Base-by-base conservation (phyloP, 2,329 filamentous ascomycete species). In the Albifimbria verrucaria region DNA sequence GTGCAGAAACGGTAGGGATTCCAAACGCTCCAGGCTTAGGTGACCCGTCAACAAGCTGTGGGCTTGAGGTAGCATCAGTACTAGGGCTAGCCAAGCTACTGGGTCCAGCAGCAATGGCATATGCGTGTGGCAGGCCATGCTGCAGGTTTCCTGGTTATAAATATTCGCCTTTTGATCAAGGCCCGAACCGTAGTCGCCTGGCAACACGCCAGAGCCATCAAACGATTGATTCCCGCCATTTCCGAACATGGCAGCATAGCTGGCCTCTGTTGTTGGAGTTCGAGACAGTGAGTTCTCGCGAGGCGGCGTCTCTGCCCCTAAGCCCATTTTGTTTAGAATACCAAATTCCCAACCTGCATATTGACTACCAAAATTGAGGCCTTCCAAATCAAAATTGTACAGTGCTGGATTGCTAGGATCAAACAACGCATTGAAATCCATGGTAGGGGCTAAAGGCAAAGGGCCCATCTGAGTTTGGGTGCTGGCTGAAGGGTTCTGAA, bases 311-410 rank as follows among this genome's bases (percentile, higher is more conserved):
- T 94, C 90, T n/a, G 86, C 88, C 15, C 90, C 55, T 12, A 72
- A 59, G 5, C 90, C 91, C 89, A 99, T 96, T 68, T 97, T 93
- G 24, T 91, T 92, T 0, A 99, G 82, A 83, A 97, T 97, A 51
- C 92, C 89, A 68, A 97, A 97, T 70, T 97, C 94, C 69, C 96
- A 80, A 18, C 92, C 93, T 55, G 92, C 93, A 66, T 97, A 99
- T 59, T 96, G 91, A 67, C 94, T 97, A 52, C 92, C 92, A 69
- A 97, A 99, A 52, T 74, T 73, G 68, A 97, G 82, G 54, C 91
- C 92, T 52, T 95, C 92, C 11, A 97, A 83, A 68, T 97, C 92
- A 69, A 97, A 96, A 68, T 97, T 97, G 80, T 95, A 97, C 52
- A 96, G 75, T 1, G 92, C 89, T 3, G 92, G 91, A 67, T 97